These are phyloP conservation scores for Blyttiomyces sp. DNA, from an alignment of 371 early-diverging fungal genomes.

Conservation along the genomic window DNA sequence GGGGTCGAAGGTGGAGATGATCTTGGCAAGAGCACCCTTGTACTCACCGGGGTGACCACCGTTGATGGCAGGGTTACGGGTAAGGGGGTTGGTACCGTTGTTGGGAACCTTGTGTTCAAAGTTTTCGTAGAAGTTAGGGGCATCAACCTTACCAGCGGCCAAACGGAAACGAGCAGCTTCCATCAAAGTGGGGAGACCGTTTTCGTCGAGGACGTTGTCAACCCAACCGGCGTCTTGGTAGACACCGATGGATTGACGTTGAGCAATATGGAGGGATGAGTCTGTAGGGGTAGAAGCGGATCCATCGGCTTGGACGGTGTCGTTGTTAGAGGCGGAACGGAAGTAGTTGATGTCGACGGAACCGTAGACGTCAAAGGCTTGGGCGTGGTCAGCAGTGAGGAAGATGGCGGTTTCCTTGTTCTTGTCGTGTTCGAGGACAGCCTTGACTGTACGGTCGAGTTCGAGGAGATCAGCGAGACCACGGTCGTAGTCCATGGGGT, in stretches of 20 bases:
- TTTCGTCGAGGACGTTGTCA: constrained; percentile 55
- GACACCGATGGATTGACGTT: constrained; percentile 61
- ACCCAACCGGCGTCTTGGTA: constrained; percentile 67
- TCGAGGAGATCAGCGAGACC: constrained; percentile 69
- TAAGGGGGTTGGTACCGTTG: constrained; percentile 22
- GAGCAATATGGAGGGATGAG: constrained; percentile 28
- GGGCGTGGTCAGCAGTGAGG: constrained; percentile 71
- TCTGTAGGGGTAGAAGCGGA: constrained; percentile 18
- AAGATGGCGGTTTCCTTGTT: constrained; percentile 55
- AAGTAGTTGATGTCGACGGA: constrained; percentile 54
- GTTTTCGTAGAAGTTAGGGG: constrained; percentile 55
- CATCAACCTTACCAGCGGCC: constrained; percentile 61
- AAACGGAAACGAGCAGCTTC: constrained; percentile 52
- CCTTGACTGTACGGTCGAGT: constrained; percentile 64
- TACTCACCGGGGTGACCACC: constrained; percentile 30
- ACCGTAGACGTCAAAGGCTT: constrained; percentile 71
- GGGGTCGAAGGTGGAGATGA: constrained; percentile 11
- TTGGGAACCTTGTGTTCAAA: constrained; percentile 43
- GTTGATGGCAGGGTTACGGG: constrained; percentile 19
- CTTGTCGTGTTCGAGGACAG: constrained; percentile 44
- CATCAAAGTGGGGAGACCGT: constrained; percentile 68
- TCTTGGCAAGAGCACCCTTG: constrained; percentile 39
- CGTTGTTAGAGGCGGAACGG: constrained; percentile 21
- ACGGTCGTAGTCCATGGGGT: constrained; percentile 69
- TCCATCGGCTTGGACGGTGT: constrained; percentile 27